phyloP scores from a whole-genome alignment of 2,329 filamentous ascomycete genomes.

The Verticillium klebahnii region DNA sequence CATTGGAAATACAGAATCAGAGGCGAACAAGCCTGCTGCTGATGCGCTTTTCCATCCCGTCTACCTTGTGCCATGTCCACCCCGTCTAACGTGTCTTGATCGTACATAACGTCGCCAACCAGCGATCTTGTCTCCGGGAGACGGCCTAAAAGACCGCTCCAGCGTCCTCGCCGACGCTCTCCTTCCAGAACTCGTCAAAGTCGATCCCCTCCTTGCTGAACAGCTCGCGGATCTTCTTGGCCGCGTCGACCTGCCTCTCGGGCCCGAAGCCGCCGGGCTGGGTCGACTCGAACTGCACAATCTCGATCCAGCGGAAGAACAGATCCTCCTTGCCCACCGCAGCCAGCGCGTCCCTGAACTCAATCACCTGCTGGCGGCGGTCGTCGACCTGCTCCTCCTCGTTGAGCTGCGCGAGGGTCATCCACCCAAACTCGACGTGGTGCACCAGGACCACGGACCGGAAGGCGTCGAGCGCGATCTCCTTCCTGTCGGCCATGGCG shows the following conservation, averaged over 20 bases:
- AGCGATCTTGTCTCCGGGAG: too few relatives aligned
- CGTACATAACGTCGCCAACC: not conserved
- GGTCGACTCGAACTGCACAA: slow-evolving; percentile 82
- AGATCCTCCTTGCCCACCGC: slow-evolving; percentile 79
- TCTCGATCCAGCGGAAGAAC: slow-evolving; percentile 90
- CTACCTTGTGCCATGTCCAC: not conserved
- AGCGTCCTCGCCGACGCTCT: slow-evolving; percentile 39
- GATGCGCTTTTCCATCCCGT: not conserved
- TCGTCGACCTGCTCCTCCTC: slow-evolving; percentile 48
- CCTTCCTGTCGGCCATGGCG: slow-evolving; percentile 60
- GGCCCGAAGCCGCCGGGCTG: slow-evolving; percentile 73
- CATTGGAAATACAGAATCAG: not conserved
- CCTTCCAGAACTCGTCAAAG: slow-evolving; percentile 75
- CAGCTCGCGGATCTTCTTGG: slow-evolving; percentile 68
- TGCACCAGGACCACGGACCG: slow-evolving; percentile 66
- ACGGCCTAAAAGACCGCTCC: not conserved
- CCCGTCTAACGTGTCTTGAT: not conserved
- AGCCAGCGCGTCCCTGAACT: slow-evolving; percentile 72
- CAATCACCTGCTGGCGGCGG: slow-evolving; percentile 68
- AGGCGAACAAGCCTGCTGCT: not conserved
- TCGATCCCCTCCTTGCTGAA: slow-evolving; percentile 74
- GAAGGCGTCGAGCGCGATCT: slow-evolving; percentile 60
- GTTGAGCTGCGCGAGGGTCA: slow-evolving; percentile 57
- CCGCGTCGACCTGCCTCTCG: slow-evolving; percentile 67
- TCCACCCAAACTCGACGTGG: slow-evolving; percentile 65